Evolutionary conservation across 2,329 filamentous ascomycete genomes (phyloP), one percentile per base, ranked within the genome.

Genomic region (Zalaria sp.): DNA sequence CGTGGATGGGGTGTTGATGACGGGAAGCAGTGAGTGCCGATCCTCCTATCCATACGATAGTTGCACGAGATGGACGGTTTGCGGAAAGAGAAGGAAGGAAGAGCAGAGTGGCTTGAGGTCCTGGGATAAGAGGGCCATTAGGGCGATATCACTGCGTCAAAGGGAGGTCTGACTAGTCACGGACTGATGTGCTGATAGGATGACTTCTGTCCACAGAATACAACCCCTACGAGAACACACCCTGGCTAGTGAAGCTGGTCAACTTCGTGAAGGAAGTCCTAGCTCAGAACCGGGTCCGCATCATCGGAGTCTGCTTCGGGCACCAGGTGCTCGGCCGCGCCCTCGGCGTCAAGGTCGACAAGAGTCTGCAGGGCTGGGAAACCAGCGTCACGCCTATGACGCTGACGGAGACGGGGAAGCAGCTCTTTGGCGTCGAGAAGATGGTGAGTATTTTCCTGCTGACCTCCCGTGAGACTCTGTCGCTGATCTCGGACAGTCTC

Each of bases 241-340:
- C 79, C 0, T 93, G 86, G 86, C 89, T 91, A 48, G 48, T 79
- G 35, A 77, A 73, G 41, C 70, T 93, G 1, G 79, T 86, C 11
- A 75, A 78, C 1, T 93, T 78, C 53, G 76, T 73, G 0, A 65
- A 68, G 39, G 65, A 70, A 48, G 67, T 82, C 3, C 67, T 84
- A 29, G 66, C 68, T 8, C 72, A 80, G 48, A 66, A 71, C 26
- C 67, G 76, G 1, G 73, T 91, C 5, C 73, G 77, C 31, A 62
- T 88, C n/a, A 69, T 93, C 10, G 86, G 85, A 7, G 72, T 91
- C 10, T 93, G 86, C 61, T 93, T 89, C 58, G 86, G 86, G 4
- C 86, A 93, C 58, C 85, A 93, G 65, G 87, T 93, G 52, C 65
- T 91, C 35, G 84, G 74, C 1, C 71, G 85, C 40, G 83, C 84